A percentile compares a stretch with the other conserved stretches of the same genome.
These are phyloP conservation scores for Solanum commersonii DNA, from an alignment of 257 asterid species.

Conservation along the genomic window DNA sequence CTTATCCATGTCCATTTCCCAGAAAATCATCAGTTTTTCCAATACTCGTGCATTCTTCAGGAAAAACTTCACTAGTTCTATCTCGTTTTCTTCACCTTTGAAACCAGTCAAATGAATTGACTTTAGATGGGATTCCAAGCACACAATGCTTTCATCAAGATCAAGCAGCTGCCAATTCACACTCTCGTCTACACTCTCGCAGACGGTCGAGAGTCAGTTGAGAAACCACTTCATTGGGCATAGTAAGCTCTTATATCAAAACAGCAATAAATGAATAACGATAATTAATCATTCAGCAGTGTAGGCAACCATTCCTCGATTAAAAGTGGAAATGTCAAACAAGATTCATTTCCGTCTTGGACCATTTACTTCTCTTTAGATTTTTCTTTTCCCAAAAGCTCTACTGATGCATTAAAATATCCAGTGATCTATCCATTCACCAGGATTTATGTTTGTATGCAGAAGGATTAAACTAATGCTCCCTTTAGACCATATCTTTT, in stretches of 20 bases:
- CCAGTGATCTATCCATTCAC: neutral
- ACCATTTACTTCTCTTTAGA: neutral
- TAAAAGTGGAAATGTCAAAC: neutral
- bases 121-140: slow-evolving; percentile 1
- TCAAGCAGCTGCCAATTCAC: neutral
- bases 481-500: neutral
- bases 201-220: neutral
- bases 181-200: neutral
- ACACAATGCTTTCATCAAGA: neutral
- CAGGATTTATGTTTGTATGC: neutral
- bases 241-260: neutral
- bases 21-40: neutral
- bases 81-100: neutral
- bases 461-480: neutral
- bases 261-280: neutral
- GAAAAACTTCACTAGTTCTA: neutral
- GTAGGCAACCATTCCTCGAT: neutral
- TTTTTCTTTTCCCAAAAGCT: neutral
- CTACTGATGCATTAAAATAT: neutral
- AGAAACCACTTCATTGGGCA: neutral
- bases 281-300: neutral
- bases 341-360: neutral
- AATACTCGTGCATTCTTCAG: neutral
- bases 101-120: neutral
- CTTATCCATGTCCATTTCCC: neutral